Base-by-base conservation (phyloP, 2,329 filamentous ascomycete species). In the Fusarium redolens region DNA sequence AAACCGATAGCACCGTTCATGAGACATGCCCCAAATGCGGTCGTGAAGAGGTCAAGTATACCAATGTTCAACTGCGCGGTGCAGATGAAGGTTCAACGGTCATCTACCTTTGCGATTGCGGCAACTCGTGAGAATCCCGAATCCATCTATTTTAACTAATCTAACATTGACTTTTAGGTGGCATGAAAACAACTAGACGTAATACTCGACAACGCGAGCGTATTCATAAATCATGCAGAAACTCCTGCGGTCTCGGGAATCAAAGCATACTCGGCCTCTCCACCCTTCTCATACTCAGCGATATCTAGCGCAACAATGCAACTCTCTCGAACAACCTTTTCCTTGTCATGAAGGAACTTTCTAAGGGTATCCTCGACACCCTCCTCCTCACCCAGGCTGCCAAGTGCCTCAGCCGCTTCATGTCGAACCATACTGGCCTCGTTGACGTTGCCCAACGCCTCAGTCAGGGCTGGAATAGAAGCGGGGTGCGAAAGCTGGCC, bases 381-480 rank as follows among this genome's bases (percentile, higher is more conserved):
- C 52, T 95, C 92, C 82, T 98, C 95, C 28, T 97, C 94, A 30
- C 96, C 97, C 37, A 99, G 87, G 78, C 95, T 97, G 31, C 96
- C 96, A 31, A 99, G 89, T 30, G 96, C 96, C 85, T 99, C 96
- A 3, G 97, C 96, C 54, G 96, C 97, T 84, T 99, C 96, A 80
- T 99, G 96, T 63, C 96, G 92, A 63, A 99, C 96, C 96, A 99
- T 99, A 78, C 95, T 95, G 30, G 90, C 92, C 84, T 99, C 96
- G 61, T 93, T 86, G 54, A 89, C 85, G 81, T 99, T 88, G 77
- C 92, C 92, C 66, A 99, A 86, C 3, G 93, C 91, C 57, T 89
- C 90, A 20, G 92, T 92, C 65, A 99, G 89, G 67, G 94, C 94
- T 7, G 96, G 95, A 75, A 99, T 98, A 3, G 95, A 97, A n/a